Percentiles rank a stretch among this genome's conserved stretches.
Conservation (phyloP, 2,329 filamentous ascomycete genomes). For the Talaromyces sp. region DNA sequence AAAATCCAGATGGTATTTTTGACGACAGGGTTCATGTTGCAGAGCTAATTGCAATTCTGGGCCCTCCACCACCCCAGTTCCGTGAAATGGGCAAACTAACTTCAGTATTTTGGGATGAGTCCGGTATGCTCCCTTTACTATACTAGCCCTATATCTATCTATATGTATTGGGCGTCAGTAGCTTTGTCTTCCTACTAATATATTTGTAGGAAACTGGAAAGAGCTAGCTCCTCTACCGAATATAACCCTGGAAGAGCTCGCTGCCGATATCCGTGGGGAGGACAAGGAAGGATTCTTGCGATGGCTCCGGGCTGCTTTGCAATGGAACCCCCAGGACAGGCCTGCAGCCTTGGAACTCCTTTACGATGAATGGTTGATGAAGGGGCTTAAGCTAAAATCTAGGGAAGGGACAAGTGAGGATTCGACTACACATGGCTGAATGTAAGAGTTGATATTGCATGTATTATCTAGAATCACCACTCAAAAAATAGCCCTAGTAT, state of each 20-base stretch:
- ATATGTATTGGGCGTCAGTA: neutral
- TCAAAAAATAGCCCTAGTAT: too few species aligned
- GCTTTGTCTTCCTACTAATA: neutral
- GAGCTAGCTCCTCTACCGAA: neutral
- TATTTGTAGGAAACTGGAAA: neutral
- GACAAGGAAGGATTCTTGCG: constrained; percentile 4
- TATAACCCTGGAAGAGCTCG: neutral
- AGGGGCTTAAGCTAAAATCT: neutral
- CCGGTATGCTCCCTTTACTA: neutral
- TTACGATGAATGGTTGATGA: constrained; percentile 4
- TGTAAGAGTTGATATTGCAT: neutral
- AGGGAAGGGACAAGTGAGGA: neutral
- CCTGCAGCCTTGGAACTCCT: neutral
- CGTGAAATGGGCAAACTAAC: neutral
- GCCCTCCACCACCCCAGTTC: constrained; percentile 1
- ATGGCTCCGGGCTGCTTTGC: neutral
- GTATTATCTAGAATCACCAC: too few species aligned
- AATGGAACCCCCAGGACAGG: neutral
- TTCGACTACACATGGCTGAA: too few species aligned
- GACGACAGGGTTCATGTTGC: constrained; percentile 5
- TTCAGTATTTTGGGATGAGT: constrained; percentile 1
- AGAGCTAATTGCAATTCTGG: neutral
- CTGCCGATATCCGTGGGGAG: neutral
- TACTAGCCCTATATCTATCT: neutral
- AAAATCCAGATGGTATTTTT: constrained; percentile 1